phyloP scores from a whole-genome alignment of 768 basidiomycete species.

The Suillus sp. region DNA sequence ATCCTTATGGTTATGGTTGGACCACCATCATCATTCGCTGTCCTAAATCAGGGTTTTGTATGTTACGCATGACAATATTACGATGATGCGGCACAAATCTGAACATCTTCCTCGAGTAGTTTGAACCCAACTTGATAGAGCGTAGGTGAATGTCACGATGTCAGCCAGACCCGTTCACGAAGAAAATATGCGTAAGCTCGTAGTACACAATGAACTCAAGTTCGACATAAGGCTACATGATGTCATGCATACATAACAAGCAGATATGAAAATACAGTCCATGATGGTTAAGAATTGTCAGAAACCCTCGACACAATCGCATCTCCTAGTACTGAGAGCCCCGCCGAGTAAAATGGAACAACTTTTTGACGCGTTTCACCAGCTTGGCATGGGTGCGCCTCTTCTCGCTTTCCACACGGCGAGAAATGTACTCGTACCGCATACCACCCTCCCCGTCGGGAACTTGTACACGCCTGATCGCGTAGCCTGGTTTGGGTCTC shows the following conservation, averaged over 20 bases:
- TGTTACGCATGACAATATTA: no score
- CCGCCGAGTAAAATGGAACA: background rate
- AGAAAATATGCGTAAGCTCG: background rate
- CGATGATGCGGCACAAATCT: no score
- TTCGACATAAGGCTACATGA: background rate
- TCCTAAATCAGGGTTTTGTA: no score
- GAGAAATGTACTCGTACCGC: background rate
- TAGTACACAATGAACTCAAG: background rate
- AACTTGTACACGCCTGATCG: background rate
- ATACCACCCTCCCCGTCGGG: background rate
- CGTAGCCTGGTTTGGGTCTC: background rate
- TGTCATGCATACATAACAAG: background rate
- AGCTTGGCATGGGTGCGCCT: background rate
- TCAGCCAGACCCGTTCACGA: no score
- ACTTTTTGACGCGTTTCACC: background rate
- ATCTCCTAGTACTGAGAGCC: background rate
- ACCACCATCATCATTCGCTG: no score
- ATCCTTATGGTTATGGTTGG: no score
- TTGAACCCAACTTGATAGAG: no score
- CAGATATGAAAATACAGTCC: background rate
- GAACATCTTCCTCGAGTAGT: no score
- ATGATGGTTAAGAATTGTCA: background rate
- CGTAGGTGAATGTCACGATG: no score
- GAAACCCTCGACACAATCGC: background rate
- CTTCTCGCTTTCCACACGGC: background rate